Evolutionary conservation across 2,329 filamentous ascomycete genomes (phyloP).

Genomic region (Aureobasidium sp.): DNA sequence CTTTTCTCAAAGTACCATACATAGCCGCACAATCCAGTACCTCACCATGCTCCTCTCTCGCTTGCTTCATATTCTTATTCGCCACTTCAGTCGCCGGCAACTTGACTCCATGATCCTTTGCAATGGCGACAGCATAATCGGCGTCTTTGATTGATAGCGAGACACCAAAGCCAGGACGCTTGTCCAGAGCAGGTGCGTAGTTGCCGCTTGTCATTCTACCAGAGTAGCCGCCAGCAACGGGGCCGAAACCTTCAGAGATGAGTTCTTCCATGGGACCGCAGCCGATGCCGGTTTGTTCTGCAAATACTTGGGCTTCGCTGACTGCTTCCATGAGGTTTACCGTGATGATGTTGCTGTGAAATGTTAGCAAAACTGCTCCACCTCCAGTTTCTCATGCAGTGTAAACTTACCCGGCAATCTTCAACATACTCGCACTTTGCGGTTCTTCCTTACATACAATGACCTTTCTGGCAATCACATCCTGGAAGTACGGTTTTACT

Average conservation of each 20-base stretch:
- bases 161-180: slow-evolving; percentile 83
- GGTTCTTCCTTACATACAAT: slow-evolving; percentile 78
- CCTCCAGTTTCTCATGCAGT: not conserved
- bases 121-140: slow-evolving; percentile 75
- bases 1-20: slow-evolving; percentile 81
- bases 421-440: slow-evolving; percentile 53
- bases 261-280: slow-evolving; percentile 46
- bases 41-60: slow-evolving; percentile 74
- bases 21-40: slow-evolving; percentile 84
- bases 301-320: slow-evolving; percentile 52
- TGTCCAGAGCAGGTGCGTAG: slow-evolving; percentile 52
- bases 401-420: slow-evolving; percentile 41
- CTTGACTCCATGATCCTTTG: slow-evolving; percentile 65
- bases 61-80: slow-evolving; percentile 72
- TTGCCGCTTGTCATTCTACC: slow-evolving; percentile 48
- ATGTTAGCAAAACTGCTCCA: not conserved
- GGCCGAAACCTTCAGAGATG: slow-evolving; percentile 48
- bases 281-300: slow-evolving; percentile 50
- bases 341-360: slow-evolving; percentile 44
- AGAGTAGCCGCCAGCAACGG: slow-evolving; percentile 67
- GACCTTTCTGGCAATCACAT: slow-evolving; percentile 73
- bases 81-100: slow-evolving; percentile 73
- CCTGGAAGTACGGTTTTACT: slow-evolving; percentile 75
- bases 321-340: slow-evolving; percentile 52
- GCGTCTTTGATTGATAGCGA: slow-evolving; percentile 88